Evolutionary conservation across 768 basidiomycete genomes (phyloP), one percentile per base, ranked within the genome.

Genomic region (Gelatoporia subvermispora): DNA sequence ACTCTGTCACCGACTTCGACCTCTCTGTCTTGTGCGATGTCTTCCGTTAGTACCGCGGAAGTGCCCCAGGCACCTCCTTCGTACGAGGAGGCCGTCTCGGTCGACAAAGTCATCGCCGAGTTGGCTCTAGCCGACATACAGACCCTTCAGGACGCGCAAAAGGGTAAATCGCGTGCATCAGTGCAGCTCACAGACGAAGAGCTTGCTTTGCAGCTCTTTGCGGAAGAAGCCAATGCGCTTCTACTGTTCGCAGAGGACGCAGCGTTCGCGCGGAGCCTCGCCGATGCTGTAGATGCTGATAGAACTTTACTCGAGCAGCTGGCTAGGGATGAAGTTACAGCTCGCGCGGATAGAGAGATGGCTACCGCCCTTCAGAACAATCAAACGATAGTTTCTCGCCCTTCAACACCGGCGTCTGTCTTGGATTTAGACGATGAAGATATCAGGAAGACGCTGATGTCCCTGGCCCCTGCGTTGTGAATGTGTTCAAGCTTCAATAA

Each of bases 121-220:
- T 16, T 38, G 7, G n/a, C 8, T 20, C 16, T 38, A 8, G 37
- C 37, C 20, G 51, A 52, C 17, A 28, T 54, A 3, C 46, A 52
- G n/a, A 34, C 41, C 17, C 8, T 55, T 15, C 46, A 21, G n/a
- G 47, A 22, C 2, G 35, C 35, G 10, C 35, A 45, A 5, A 58
- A 57, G 40, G 60, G 58, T 41, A 61, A 60, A 43, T 31, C 23
- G 8, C 43, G 39, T 3, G 51, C 41, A 4, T 43, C 45, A 36
- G 35, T 24, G 4, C 38, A 49, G 15, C 39, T 35, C n/a, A 43
- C 52, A 10, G 65, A 66, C 42, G 62, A 62, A 35, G 57, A 62
- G 43, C 20, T 65, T 25, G 65, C 65, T 0, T 54, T 65, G 21
- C 44, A 59, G 34, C 46, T 65, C 2, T 64, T 54, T 43, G 60